Conservation (phyloP, 1,284 basidiomycete genomes). For the Macrocystidia cucumis region DNA sequence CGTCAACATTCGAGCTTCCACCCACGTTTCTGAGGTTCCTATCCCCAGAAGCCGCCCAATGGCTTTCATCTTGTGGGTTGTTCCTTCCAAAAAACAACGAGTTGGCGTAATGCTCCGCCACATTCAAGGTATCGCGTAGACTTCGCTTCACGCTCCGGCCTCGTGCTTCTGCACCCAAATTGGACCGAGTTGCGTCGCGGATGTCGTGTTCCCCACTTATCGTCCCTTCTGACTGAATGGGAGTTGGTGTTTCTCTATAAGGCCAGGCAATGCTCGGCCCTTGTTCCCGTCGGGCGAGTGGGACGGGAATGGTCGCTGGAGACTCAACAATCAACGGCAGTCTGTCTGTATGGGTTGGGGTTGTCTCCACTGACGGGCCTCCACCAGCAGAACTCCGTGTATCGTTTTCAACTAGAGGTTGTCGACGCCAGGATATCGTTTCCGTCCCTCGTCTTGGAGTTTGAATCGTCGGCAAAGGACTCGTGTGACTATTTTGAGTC, state of each 20-base stretch:
- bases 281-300: constrained; percentile 4
- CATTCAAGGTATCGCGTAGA: constrained; percentile 55
- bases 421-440: constrained; percentile 5
- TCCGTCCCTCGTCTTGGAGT: constrained; percentile 9
- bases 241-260: constrained; percentile 21
- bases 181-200: constrained; percentile 34
- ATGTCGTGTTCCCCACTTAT: constrained; percentile 44
- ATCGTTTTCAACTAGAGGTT: neutral
- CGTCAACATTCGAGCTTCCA: constrained; percentile 8
- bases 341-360: neutral
- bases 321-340: constrained; percentile 1
- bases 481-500: constrained; percentile 18
- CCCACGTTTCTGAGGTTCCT: no score
- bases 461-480: constrained; percentile 6
- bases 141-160: constrained; percentile 55
- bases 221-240: constrained; percentile 36
- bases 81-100: constrained; percentile 52
- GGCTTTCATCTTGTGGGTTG: constrained; percentile 11
- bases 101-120: constrained; percentile 60
- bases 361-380: constrained; percentile 7
- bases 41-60: constrained; percentile 10
- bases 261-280: constrained; percentile 57
- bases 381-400: no score
- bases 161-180: constrained; percentile 28
- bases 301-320: constrained; percentile 1